Base-by-base conservation (phyloP, 2,329 filamentous ascomycete genomes). In the Magnaporthales sp. region DNA sequence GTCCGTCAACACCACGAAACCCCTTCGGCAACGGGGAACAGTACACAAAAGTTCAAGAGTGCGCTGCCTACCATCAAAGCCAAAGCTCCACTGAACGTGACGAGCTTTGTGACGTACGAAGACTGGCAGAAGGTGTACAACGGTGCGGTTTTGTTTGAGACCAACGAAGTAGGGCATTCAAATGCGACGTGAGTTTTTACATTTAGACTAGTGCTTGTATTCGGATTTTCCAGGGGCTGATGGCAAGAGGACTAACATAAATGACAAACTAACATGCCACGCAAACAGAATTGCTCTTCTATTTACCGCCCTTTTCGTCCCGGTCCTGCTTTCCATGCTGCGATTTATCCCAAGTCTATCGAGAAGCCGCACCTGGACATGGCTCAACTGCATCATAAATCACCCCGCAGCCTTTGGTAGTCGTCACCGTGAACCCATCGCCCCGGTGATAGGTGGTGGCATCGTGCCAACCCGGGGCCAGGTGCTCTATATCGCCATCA, bases 141-240 rank as follows among this genome's bases (percentile, higher is more conserved):
- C 69, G 82, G 81, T 65, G 80, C 83, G 75, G 71, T 80, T 10
- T 81, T 83, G 66, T 84, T 84, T 56, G 83, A 86, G 64, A 75
- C 75, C 68, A 85, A 84, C 51, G 75, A 78, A 63, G 66, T 46
- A 1, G 70, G 73, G 3, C 73, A 74, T 60, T 70, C 71, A 3
- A 73, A 64, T 26, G 71, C 62, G 30, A 51, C 62, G 62, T 64
- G 19, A 27, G 62, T 51, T 24, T 3, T 19, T 1, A 19, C 19
- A 6, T 8, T 24, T 10, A 61, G n/a, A n/a, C n/a, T n/a, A n/a
- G n/a, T n/a, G n/a, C n/a, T n/a, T n/a, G n/a, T n/a, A n/a, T n/a
- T n/a, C n/a, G n/a, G n/a, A n/a, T n/a, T n/a, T n/a, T 61, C 4
- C 1, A 5, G 24, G 24, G 9, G n/a, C n/a, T n/a, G n/a, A 24